phyloP scores from a whole-genome alignment of 129 eudicot species.

The carrot (Daucus carota) region DH1_v3.0 NC_030385.2:32150501-32151000 shows the following conservation, averaged over 20 bases:
- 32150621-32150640: constrained; percentile 72
- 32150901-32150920: background rate
- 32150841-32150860: background rate
- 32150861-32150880: background rate
- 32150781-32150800: background rate
- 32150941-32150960: background rate
- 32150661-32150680: constrained; percentile 34
- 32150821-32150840: background rate
- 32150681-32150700: constrained; percentile 20
- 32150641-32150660: constrained; percentile 68
- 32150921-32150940: too few relatives aligned
- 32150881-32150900: too few relatives aligned
- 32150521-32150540: background rate
- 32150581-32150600: background rate
- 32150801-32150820: background rate
- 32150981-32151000: background rate
- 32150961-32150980: background rate
- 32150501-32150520: background rate
- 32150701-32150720: background rate
- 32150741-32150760: background rate
- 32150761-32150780: background rate
- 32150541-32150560: background rate
- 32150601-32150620: constrained; percentile 20
- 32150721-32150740: background rate
- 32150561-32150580: background rate